These are phyloP conservation scores for Taiozyma sp. DNA, from an alignment of 1,139 yeast species.

Conservation along the genomic window DNA sequence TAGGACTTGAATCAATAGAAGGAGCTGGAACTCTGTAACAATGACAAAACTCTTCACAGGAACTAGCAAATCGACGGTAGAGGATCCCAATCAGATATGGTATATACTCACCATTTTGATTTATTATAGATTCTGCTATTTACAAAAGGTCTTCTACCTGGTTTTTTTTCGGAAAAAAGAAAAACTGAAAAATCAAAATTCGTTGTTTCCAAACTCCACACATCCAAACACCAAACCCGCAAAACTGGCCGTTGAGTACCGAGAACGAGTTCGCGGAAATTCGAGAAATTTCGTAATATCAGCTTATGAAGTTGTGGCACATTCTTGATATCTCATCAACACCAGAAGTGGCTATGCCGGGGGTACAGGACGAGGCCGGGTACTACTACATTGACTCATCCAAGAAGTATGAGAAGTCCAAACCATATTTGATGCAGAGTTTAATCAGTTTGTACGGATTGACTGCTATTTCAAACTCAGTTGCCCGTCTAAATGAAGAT, in stretches of 20 bases:
- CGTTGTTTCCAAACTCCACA: not conserved
- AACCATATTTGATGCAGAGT: conserved; percentile 73
- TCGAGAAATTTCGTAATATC: not conserved
- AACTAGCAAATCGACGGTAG: not conserved
- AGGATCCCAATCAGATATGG: not conserved
- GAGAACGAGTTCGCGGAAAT: not conserved
- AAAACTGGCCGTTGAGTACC: not conserved
- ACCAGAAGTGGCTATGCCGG: not conserved
- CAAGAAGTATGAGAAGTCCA: conserved; percentile 37
- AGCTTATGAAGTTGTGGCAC: not conserved
- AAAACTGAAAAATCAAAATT: conserved; percentile 2
- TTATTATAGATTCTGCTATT: not conserved
- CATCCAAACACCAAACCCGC: conserved; percentile 2
- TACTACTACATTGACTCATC: conserved; percentile 34
- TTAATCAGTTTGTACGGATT: conserved; percentile 66
- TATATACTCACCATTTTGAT: conserved; percentile 1
- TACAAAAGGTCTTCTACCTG: not conserved
- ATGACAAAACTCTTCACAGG: no score
- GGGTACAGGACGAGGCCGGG: not conserved
- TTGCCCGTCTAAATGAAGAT: conserved; percentile 84
- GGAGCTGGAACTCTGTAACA: not conserved
- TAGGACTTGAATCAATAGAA: not conserved
- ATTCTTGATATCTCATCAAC: not conserved
- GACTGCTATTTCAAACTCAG: conserved; percentile 63
- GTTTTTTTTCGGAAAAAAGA: conserved; percentile 3